phyloP scores from a whole-genome alignment of 2,329 filamentous ascomycete species.

The Talaromyces sp. region DNA sequence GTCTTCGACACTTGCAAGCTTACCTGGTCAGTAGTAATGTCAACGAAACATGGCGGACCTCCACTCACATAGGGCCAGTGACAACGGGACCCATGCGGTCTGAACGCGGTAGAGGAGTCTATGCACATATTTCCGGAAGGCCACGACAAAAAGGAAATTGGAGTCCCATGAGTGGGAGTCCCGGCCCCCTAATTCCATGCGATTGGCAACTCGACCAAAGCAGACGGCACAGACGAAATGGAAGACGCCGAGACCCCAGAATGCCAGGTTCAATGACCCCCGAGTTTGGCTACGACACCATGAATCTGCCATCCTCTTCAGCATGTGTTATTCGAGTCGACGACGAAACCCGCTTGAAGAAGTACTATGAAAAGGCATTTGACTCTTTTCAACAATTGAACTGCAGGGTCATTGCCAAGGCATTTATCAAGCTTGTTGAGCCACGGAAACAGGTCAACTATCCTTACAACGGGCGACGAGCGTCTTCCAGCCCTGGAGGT shows the following conservation, averaged over 20 bases:
- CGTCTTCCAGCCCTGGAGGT: constrained; percentile 19
- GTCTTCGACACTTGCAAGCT: constrained; percentile 25
- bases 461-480: constrained; percentile 44
- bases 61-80: constrained; percentile 2
- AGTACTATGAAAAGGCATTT: constrained; percentile 41
- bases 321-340: constrained; percentile 25
- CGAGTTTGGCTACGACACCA: constrained; percentile 31
- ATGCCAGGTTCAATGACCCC: constrained; percentile 25
- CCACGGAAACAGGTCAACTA: constrained; percentile 45
- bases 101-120: constrained; percentile 7
- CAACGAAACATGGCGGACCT: neutral
- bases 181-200: constrained; percentile 17
- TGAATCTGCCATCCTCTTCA: constrained; percentile 31
- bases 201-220: constrained; percentile 20
- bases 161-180: constrained; percentile 20
- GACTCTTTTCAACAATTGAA: constrained; percentile 42
- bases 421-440: constrained; percentile 43
- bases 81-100: constrained; percentile 2
- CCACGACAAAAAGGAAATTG: constrained; percentile 21
- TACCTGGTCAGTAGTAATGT: constrained; percentile 24
- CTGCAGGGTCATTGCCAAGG: constrained; percentile 42
- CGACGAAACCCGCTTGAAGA: constrained; percentile 25
- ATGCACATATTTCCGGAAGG: constrained; percentile 16
- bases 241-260: constrained; percentile 13
- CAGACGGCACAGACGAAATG: constrained; percentile 18